phyloP scores from a whole-genome alignment of 805 yeast genomes.

The Starmera amethionina region DNA sequence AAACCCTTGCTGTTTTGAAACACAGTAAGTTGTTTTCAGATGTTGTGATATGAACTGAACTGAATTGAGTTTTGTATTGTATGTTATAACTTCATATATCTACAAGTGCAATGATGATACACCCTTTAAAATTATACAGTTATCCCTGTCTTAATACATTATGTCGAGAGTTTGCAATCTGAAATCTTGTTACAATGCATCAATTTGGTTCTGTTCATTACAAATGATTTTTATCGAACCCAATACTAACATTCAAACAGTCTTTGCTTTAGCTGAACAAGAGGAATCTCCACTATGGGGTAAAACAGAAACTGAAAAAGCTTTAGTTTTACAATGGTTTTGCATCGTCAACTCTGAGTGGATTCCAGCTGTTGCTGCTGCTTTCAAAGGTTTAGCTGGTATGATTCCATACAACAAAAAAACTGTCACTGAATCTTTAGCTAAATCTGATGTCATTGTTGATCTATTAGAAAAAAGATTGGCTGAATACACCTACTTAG shows the following conservation, averaged over 20 bases:
- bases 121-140: conserved; percentile 48
- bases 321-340: conserved; percentile 58
- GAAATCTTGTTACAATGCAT: conserved; percentile 21
- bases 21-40: conserved; percentile 35
- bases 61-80: no score
- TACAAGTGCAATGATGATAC: conserved; percentile 43
- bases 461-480: conserved; percentile 46
- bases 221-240: background rate
- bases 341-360: conserved; percentile 69
- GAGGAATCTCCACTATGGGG: conserved; percentile 44
- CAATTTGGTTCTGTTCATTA: background rate
- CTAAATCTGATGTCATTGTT: conserved; percentile 28
- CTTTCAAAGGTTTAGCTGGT: conserved; percentile 58
- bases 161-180: conserved; percentile 61
- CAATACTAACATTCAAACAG: conserved; percentile 7
- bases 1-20: conserved; percentile 53
- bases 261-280: conserved; percentile 24
- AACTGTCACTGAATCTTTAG: conserved; percentile 36
- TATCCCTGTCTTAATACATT: conserved; percentile 77
- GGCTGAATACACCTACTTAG: conserved; percentile 54
- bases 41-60: no score
- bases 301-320: conserved; percentile 38
- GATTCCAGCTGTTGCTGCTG: conserved; percentile 33
- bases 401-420: conserved; percentile 70
- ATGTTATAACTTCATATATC: no score